phyloP scores from a whole-genome alignment of 2,329 filamentous ascomycete genomes.

The Arachnopeziza araneosa region DNA sequence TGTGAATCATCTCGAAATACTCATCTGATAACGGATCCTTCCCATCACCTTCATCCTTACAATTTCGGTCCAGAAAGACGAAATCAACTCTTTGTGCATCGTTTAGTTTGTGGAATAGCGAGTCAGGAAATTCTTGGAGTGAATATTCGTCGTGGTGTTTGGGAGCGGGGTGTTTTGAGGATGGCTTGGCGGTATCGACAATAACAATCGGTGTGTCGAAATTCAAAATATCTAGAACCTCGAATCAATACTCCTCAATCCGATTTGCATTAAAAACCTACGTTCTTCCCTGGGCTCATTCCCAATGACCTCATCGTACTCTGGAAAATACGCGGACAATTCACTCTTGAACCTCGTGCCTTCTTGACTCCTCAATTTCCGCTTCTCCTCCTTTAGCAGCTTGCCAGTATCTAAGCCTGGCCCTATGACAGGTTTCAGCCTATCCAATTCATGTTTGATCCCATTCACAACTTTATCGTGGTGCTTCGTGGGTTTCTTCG shows the following conservation, averaged over 20 bases:
- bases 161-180: slow-evolving; percentile 21
- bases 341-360: slow-evolving; percentile 86
- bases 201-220: slow-evolving; percentile 69
- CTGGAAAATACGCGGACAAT: slow-evolving; percentile 81
- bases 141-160: neutral
- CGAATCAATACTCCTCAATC: slow-evolving; percentile 14
- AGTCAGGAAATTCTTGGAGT: slow-evolving; percentile 47
- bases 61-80: slow-evolving; percentile 44
- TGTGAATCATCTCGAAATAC: slow-evolving; percentile 49
- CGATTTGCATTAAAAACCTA: slow-evolving; percentile 39
- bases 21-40: slow-evolving; percentile 53
- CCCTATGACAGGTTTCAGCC: slow-evolving; percentile 40
- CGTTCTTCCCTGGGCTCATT: slow-evolving; percentile 74
- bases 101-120: slow-evolving; percentile 49
- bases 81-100: slow-evolving; percentile 54
- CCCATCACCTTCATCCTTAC: slow-evolving; percentile 24
- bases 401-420: neutral
- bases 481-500: slow-evolving; percentile 35
- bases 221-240: slow-evolving; percentile 60
- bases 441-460: slow-evolving; percentile 54
- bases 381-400: slow-evolving; percentile 49
- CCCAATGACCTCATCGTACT: slow-evolving; percentile 91
- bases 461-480: slow-evolving; percentile 56
- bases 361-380: slow-evolving; percentile 83
- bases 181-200: slow-evolving; percentile 45